phyloP scores from a whole-genome alignment of 176 grass and related monocot genomes.

The Oryza meridionalis region DNA sequence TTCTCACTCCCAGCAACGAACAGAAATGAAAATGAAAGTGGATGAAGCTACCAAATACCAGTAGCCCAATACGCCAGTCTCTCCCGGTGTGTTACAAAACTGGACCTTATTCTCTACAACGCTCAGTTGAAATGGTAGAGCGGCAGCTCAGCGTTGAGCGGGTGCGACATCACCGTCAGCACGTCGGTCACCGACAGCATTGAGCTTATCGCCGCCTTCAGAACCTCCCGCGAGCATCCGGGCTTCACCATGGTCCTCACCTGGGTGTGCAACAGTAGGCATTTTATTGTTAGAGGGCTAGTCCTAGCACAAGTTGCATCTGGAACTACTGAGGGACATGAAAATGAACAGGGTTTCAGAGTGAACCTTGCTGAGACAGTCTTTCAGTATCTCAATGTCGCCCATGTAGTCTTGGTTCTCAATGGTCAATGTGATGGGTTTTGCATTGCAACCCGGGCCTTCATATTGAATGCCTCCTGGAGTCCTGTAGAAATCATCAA shows the following conservation, averaged over 20 bases:
- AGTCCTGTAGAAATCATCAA: slow-evolving; percentile 65
- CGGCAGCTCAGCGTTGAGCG: slow-evolving; percentile 59
- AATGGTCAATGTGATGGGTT: slow-evolving; percentile 54
- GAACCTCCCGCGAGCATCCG: slow-evolving; percentile 57
- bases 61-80: slow-evolving; percentile 18
- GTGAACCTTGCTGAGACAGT: slow-evolving; percentile 59
- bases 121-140: slow-evolving; percentile 61
- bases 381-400: slow-evolving; percentile 59
- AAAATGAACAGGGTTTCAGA: slow-evolving; percentile 14
- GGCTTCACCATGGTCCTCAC: slow-evolving; percentile 65
- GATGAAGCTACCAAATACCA: slow-evolving; percentile 22
- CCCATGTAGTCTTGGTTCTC: slow-evolving; percentile 86
- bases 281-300: slow-evolving; percentile 21
- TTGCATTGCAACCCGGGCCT: slow-evolving; percentile 60
- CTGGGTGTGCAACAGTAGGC: slow-evolving; percentile 32
- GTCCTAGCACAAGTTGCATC: background rate
- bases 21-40: background rate
- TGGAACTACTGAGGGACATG: background rate
- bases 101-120: background rate
- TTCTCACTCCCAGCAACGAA: background rate
- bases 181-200: slow-evolving; percentile 55
- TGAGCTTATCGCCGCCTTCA: slow-evolving; percentile 57
- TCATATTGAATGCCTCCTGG: slow-evolving; percentile 66
- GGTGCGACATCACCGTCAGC: slow-evolving; percentile 62
- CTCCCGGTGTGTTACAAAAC: slow-evolving; percentile 19